Base-by-base conservation (phyloP, 1,139 yeast genomes). In the Suhomyces coccinellae region DNA sequence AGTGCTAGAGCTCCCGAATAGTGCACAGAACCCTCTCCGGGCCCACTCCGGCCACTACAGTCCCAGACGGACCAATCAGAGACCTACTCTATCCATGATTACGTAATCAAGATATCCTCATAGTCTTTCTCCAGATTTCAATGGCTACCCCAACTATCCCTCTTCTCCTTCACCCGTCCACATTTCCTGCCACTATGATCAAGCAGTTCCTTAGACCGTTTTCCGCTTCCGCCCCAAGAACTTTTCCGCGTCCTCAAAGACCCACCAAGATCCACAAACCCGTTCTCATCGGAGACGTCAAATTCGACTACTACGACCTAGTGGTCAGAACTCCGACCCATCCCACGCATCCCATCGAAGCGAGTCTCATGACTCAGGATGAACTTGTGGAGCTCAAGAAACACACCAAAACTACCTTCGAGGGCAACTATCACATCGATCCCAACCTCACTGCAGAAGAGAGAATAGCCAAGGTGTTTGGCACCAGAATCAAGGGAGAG, bases 401-500 rank as follows among this genome's bases (percentile, higher is more conserved):
- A 28, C 44, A 52, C 7, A 57, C 66, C 15, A 58, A 55, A 35
- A 61, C 61, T 2, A 54, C 65, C 7, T 77, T 75, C 51, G 79
- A 75, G 57, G 85, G 85, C 1, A 77, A 74, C 51, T 70, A 75
- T 37, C 50, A 57, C 3, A 56, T 67, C 6, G 66, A 71, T 32
- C 48, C 54, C 1, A 53, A 55, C 15, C 62, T 71, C 6, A 60
- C 79, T 0, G 69, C 79, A 0, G 80, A 78, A 49, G 77, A 79
- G 45, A 66, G 80, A 44, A 76, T 81, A 54, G 65, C 66, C 16
- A 66, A 61, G 44, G 76, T 82, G 2, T 82, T 82, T 62, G 87
- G 87, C 0, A 82, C 83, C 0, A 63, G 85, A 45, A 63, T 81
- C 36, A 75, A 75, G 48, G 86, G 85, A 8, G 83, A 79, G 28